Conservation (phyloP, 257 asterid genomes). For the Oldenlandia corymbosa region DNA sequence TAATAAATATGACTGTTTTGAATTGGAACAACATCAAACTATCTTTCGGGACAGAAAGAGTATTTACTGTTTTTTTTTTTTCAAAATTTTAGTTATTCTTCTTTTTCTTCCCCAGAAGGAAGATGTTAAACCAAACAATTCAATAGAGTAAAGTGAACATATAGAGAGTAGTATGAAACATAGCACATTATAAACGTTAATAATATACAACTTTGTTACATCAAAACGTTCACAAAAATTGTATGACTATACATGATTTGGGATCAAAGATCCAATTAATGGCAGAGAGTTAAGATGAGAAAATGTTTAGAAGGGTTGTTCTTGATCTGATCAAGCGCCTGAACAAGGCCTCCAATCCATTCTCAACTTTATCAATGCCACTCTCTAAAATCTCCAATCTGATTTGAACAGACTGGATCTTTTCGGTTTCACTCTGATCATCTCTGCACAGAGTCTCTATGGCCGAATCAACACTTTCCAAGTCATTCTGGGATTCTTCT, state of each 20-base stretch:
- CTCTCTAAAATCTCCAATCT: constrained; percentile 23
- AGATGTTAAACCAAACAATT: no score
- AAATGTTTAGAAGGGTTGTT: constrained; percentile 20
- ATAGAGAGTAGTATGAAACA: no score
- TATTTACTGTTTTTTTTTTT: no score
- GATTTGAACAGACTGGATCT: constrained; percentile 18
- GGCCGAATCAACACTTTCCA: constrained; percentile 20
- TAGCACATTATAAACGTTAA: no score
- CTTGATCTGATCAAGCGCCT: constrained; percentile 31
- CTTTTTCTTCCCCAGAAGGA: no score
- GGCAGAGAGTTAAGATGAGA: constrained; percentile 13
- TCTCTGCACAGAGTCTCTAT: constrained; percentile 10
- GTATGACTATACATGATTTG: constrained; percentile 10
- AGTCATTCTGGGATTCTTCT: constrained; percentile 14
- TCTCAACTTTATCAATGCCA: constrained; percentile 19
- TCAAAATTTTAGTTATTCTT: no score
- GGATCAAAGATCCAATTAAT: constrained; percentile 6
- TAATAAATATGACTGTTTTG: no score
- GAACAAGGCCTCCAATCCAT: constrained; percentile 24
- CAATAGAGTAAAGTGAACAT: no score
- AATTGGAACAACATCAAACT: no score
- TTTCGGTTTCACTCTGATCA: constrained; percentile 11
- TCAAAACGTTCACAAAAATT: no score
- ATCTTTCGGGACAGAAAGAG: no score
- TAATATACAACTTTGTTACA: no score